A percentile compares a stretch with the other conserved stretches of the same genome.
These are phyloP conservation scores for Phoenix roebelenii DNA, from an alignment of 176 grass and related monocot genomes.

Conservation along the genomic window DNA sequence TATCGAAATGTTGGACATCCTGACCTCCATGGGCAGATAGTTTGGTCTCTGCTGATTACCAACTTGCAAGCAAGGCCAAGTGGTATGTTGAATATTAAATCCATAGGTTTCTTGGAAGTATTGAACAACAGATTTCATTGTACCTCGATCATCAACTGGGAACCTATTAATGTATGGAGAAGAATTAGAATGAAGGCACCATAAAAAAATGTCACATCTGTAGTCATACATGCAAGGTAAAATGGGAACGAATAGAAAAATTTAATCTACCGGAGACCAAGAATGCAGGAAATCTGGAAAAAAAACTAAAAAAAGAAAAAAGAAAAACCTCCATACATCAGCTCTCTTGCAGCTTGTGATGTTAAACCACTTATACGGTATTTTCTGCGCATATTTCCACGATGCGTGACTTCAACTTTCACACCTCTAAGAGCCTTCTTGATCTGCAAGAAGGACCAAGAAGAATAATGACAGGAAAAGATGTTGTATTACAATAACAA, in stretches of 20 bases:
- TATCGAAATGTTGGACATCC: too few species aligned
- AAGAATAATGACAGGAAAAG: too few species aligned
- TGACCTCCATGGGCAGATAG: conserved; percentile 71
- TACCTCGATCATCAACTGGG: conserved; percentile 73
- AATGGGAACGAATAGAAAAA: too few species aligned
- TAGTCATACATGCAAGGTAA: too few species aligned
- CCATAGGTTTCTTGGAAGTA: conserved; percentile 86
- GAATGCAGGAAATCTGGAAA: too few species aligned
- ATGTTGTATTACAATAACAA: too few species aligned
- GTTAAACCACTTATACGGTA: conserved; percentile 90
- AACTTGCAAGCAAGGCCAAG: conserved; percentile 88
- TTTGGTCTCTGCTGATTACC: conserved; percentile 91
- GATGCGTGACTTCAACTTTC: conserved; percentile 85
- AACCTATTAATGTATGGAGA: conserved; percentile 35
- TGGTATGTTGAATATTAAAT: conserved; percentile 82
- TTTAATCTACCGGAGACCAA: too few species aligned
- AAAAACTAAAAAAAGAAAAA: too few species aligned
- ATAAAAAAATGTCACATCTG: too few species aligned
- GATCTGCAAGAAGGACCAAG: conserved; percentile 33
- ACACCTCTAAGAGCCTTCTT: conserved; percentile 85
- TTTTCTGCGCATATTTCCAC: conserved; percentile 92
- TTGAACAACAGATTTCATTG: conserved; percentile 91
- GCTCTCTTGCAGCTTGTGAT: conserved; percentile 80
- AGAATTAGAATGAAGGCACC: neutral
- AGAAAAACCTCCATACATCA: conserved; percentile 42